Percentiles rank a stretch among this genome's conserved stretches.
Conservation (phyloP, 2,329 filamentous ascomycete species). For the Penicillium brasilianum region DNA sequence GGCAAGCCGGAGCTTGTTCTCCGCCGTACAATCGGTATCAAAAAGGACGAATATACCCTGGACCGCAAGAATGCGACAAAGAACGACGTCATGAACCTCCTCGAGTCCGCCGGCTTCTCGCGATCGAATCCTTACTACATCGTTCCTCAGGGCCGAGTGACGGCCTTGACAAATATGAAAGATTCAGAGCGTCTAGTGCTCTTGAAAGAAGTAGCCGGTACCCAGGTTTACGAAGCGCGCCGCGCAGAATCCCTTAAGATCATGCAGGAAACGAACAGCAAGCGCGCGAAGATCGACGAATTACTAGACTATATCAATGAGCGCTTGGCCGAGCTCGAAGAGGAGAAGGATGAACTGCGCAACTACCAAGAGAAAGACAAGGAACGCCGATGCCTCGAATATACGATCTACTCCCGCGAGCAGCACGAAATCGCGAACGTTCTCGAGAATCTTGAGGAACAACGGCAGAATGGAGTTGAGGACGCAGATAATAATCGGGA, state of each 20-base stretch:
- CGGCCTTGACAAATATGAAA: slow-evolving; percentile 97
- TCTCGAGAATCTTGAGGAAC: slow-evolving; percentile 81
- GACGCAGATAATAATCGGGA: slow-evolving; percentile 81
- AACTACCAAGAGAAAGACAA: slow-evolving; percentile 95
- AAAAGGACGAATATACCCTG: slow-evolving; percentile 98
- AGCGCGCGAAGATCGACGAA: slow-evolving; percentile 92
- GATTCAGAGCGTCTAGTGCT: slow-evolving; percentile 87
- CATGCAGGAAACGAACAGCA: slow-evolving; percentile 95
- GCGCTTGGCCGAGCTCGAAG: slow-evolving; percentile 84
- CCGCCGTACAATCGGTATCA: slow-evolving; percentile 91
- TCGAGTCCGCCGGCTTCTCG: slow-evolving; percentile 96
- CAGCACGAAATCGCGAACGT: slow-evolving; percentile 78
- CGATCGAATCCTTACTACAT: slow-evolving; percentile 99
- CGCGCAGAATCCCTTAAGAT: slow-evolving; percentile 93
- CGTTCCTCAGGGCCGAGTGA: slow-evolving; percentile 95
- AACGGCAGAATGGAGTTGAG: slow-evolving; percentile 80
- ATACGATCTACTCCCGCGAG: slow-evolving; percentile 90
- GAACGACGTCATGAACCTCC: slow-evolving; percentile 88
- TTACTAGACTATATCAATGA: slow-evolving; percentile 90
- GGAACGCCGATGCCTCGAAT: slow-evolving; percentile 88
- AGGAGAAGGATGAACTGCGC: slow-evolving; percentile 94
- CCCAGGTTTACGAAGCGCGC: slow-evolving; percentile 93
- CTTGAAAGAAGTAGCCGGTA: slow-evolving; percentile 97
- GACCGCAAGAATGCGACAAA: slow-evolving; percentile 97
- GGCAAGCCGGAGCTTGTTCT: slow-evolving; percentile 88